Evolutionary conservation across 106 monocot species (phyloP).

Genomic region (Allium sativum): DNA sequence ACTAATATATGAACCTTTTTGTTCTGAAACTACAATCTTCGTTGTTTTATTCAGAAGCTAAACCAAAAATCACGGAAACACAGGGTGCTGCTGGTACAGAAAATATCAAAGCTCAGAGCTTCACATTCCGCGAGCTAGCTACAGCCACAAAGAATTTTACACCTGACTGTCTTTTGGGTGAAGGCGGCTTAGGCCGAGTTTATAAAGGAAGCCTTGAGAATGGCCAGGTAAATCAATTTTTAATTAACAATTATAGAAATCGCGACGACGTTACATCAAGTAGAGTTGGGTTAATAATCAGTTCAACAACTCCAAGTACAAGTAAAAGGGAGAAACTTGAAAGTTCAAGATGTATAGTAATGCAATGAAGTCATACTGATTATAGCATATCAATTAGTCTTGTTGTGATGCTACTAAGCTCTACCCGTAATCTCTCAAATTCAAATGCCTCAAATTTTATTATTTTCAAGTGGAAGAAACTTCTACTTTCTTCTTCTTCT

Average conservation of each 20-base stretch:
- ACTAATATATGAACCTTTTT: not conserved
- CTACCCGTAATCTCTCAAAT: not conserved
- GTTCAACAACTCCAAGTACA: not conserved
- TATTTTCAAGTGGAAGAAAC: not conserved
- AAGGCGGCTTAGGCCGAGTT: constrained; percentile 18
- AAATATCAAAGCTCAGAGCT: constrained; percentile 6
- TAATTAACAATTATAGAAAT: not conserved
- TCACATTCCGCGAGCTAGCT: constrained; percentile 18
- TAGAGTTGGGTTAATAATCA: not conserved
- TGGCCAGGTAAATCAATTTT: constrained; percentile 8
- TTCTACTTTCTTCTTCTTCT: not conserved
- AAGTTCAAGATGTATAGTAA: not conserved
- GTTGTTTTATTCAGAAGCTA: not conserved
- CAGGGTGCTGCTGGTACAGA: not conserved
- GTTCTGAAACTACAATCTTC: not conserved
- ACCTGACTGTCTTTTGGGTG: constrained; percentile 12
- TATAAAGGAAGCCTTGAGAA: constrained; percentile 12
- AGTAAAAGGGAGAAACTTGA: not conserved
- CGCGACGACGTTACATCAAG: not conserved
- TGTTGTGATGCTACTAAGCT: not conserved
- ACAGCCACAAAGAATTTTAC: constrained; percentile 13
- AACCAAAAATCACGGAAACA: not conserved
- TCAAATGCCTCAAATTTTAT: not conserved
- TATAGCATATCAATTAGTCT: not conserved
- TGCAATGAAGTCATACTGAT: not conserved